Conservation (phyloP, 345 rosid genomes). For the Eutrema japonicum region DNA sequence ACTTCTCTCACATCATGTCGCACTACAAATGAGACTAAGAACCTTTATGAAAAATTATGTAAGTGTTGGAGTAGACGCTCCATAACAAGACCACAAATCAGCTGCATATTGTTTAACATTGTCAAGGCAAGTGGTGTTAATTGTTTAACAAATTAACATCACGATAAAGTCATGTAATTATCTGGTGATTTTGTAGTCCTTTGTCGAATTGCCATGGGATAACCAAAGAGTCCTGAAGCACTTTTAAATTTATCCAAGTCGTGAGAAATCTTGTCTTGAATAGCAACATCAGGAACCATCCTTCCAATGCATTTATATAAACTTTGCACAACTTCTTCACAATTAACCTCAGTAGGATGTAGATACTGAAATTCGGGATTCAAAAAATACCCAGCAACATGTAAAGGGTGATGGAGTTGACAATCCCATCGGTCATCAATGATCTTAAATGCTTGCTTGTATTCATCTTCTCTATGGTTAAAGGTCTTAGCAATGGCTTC, state of each 20-base stretch:
- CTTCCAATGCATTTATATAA: neutral
- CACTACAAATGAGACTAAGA: too few species aligned
- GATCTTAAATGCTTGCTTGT: neutral
- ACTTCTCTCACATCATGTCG: too few species aligned
- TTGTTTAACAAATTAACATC: too few species aligned
- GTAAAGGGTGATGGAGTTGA: neutral
- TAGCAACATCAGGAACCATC: neutral
- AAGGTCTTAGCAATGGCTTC: neutral
- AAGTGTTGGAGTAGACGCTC: too few species aligned
- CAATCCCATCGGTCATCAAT: neutral
- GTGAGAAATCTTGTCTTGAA: neutral
- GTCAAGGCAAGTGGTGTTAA: too few species aligned
- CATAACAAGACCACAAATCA: too few species aligned
- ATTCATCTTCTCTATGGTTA: neutral
- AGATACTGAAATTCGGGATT: neutral
- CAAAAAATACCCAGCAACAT: neutral
- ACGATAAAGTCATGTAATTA: too few species aligned
- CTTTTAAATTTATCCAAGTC: neutral
- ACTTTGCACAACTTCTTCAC: neutral
- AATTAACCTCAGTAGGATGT: neutral
- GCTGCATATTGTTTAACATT: neutral
- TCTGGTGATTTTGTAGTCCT: neutral
- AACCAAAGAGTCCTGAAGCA: neutral
- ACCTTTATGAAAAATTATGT: too few species aligned
- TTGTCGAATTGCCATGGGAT: neutral